Evolutionary conservation across 202 grass and related monocot species (phyloP).

Genomic region (Cymbopogon flexuosus): DNA sequence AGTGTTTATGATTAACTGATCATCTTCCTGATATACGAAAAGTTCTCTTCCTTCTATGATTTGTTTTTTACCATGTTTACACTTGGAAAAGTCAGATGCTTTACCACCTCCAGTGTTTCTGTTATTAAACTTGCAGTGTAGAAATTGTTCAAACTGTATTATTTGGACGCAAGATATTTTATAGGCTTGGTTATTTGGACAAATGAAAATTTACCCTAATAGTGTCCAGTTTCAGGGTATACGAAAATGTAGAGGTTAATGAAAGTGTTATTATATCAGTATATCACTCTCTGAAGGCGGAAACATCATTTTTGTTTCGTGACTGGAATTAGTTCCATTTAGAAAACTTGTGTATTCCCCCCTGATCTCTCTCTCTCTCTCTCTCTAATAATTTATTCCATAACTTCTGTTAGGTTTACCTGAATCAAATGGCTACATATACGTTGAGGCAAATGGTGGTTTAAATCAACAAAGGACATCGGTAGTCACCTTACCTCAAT

Average conservation of each 20-base stretch:
- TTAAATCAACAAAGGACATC: constrained; percentile 95
- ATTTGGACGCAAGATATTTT: not conserved
- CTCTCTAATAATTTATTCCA: constrained; percentile 14
- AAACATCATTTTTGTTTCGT: not conserved
- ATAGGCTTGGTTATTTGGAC: not conserved
- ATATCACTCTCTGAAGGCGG: not conserved
- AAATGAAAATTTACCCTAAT: not conserved
- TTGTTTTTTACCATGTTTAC: not conserved
- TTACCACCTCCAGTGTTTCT: not conserved
- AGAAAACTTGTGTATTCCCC: not conserved
- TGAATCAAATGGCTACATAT: constrained; percentile 98
- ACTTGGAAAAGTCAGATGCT: not conserved
- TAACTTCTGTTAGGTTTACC: constrained; percentile 56
- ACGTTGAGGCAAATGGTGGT: constrained; percentile 89
- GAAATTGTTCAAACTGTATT: not conserved
- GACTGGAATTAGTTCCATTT: not conserved
- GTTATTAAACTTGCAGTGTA: not conserved
- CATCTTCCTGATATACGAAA: constrained; percentile 13
- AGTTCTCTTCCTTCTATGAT: not conserved
- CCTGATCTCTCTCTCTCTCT: not conserved
- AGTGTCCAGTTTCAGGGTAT: not conserved
- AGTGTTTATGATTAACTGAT: constrained; percentile 1
- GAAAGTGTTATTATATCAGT: not conserved
- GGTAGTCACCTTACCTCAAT: constrained; percentile 41
- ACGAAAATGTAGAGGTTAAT: not conserved